Base-by-base conservation (phyloP, 2,329 filamentous ascomycete species). In the Fusarium bulbicola region DNA sequence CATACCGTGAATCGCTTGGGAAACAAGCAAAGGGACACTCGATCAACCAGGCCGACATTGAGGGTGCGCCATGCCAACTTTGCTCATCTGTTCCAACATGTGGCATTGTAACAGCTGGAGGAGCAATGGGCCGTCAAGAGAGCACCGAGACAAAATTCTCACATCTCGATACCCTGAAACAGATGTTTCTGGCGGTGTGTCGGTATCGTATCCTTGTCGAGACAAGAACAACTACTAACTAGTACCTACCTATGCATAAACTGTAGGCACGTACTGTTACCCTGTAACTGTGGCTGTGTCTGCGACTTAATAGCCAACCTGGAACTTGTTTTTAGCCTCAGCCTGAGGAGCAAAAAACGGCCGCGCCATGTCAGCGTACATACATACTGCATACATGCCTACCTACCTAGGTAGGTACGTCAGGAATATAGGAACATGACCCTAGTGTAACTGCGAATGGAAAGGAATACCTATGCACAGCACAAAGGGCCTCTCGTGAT, bases 141-240 rank as follows among this genome's bases (percentile, higher is more conserved):
- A 37, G 47, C 28, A 47, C 28, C n/a, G 32, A 59, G 46, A 59
- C 49, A 49, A 43, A 28, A 50, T 47, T 46, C 20, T 45, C 49
- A 53, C 59, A 73, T 72, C 71, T 73, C 63, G 71, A 72, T 65
- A 63, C 59, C 30, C 52, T 74, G 71, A 72, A 74, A 74, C 71
- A 74, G 54, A 40, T 62, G 71, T 65, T 68, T 69, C 59, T 74
- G 37, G 71, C 71, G 71, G 71, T 74, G 68, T 72, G 60, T 49
- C 52, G 42, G 47, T 45, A 63, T 47, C 66, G 43, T 49, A 71
- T 57, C 66, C 70, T 72, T 71, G 66, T 62, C 39, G 14, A 43
- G 46, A 49, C 47, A 45, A 53, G 34, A 65, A 47, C 45, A 47
- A 46, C 42, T 20, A 45, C 24, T 34, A 34, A 15, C 32, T 34